Base-by-base conservation (phyloP, 768 basidiomycete genomes). In the Lactarius akahatsu region DNA sequence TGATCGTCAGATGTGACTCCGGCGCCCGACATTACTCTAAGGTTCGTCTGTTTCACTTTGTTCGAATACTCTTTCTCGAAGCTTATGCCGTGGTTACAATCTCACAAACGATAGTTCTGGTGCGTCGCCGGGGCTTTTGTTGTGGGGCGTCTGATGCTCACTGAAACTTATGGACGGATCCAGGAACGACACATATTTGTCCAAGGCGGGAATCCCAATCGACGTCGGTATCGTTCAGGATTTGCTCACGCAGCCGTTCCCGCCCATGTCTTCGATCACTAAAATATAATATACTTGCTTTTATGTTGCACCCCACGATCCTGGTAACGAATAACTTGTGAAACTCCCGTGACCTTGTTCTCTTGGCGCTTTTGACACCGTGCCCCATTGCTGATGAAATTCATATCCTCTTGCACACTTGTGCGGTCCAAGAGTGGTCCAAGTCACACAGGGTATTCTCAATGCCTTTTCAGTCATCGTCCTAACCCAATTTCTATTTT, bases 11-110 rank as follows among this genome's bases (percentile, higher is more conserved):
- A 57, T 96, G 94, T 73, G 96, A 98, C 76, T 92, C 94, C 10
- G 96, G 96, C 0, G 86, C 78, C 54, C 81, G 96, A 62, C 96
- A 98, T 80, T 94, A 95, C 76, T 96, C 93, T 62, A 97, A 96
- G 84, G 92, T 92, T 68, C 16, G 77, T 71, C n/a, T 10, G 18
- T 54, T 3, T 57, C 36, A n/a, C 54, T 18, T 23, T 43, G 61
- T n/a, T 40, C 16, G 5, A 58, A 47, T 8, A 9, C 26, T 50
- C 6, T 13, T 60, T 34, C 60, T 40, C 59, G 30, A 40, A 52
- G 20, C 57, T 62, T 18, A 66, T 57, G 15, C 13, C 40, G 56
- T 58, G 47, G 56, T 40, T 59, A 61, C 40, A 36, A 65, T 32
- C 11, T 28, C 26, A 23, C 30, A 23, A 32, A 34, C 2, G 36